Base-by-base conservation (phyloP, 257 asterid genomes). In the Leptodermis oblonga region DNA sequence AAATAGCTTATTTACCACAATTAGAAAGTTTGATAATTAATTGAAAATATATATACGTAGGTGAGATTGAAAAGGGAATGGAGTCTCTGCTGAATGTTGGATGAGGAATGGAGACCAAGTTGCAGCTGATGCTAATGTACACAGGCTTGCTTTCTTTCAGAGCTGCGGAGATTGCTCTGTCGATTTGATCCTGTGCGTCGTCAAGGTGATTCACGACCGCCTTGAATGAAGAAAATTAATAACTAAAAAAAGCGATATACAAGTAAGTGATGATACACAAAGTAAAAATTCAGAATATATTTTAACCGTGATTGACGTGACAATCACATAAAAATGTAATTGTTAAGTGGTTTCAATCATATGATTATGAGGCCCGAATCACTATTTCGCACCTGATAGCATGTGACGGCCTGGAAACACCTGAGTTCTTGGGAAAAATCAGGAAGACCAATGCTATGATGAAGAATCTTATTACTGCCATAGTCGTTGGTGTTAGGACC, bases 381-480 rank as follows among this genome's bases (percentile, higher is more conserved):
- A n/a, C n/a, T n/a, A n/a, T n/a, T n/a, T n/a, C n/a, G n/a, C n/a
- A 46, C 52, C 52, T 46, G 52, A 46, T 46, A 46, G 52, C 52
- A 46, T 3, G 52, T 46, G n/a, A 46, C 52, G 1, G 52, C 2
- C 52, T 46, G 52, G 15, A 46, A 46, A 17, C 52, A 46, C 15
- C 52, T 46, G 13, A 46, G n/a, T 46, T 46, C 52, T 46, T 12
- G n/a, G 52, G 3, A 13, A 15, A 46, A 46, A 46, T 46, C 52
- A 46, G 52, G 52, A 15, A 46, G n/a, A 11, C 52, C 52, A 46
- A 46, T 46, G 15, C 12, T 46, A 11, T 46, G 52, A 46, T 46
- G 52, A 46, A 46, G 8, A 4, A 46, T 46, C n/a, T 5, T 13
- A 46, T 46, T 46, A 46, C 20, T 46, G n/a, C 52, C 52, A 15